Conservation (phyloP, 495 filamentous ascomycete genomes). For the Evernia prunastri region DNA sequence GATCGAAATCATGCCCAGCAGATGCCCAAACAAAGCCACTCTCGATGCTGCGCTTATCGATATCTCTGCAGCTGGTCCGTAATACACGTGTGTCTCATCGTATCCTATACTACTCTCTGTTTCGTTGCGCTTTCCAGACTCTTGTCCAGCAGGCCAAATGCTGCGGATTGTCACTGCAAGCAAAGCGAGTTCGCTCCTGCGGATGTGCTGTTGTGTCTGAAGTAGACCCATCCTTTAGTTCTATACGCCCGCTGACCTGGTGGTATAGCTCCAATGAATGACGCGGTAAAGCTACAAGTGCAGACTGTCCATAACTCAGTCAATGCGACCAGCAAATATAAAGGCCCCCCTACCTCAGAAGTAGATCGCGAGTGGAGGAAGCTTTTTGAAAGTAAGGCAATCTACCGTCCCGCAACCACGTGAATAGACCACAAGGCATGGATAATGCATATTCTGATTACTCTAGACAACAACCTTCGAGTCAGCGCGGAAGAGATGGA, state of each 20-base stretch:
- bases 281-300: not conserved
- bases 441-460: too few relatives aligned
- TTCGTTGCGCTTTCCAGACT: too few relatives aligned
- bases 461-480: not conserved
- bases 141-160: too few relatives aligned
- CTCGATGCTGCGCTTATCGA: too few relatives aligned
- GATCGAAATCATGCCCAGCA: too few relatives aligned
- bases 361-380: constrained; percentile 2
- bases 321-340: not conserved
- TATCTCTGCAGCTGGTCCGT: too few relatives aligned
- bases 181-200: not conserved
- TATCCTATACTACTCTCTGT: too few relatives aligned
- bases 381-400: not conserved
- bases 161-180: not conserved
- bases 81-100: too few relatives aligned
- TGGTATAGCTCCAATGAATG: not conserved
- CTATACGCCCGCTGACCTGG: not conserved
- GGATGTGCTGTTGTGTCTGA: not conserved
- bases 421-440: too few relatives aligned
- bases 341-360: not conserved
- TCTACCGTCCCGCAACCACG: too few relatives aligned
- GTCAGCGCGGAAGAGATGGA: not conserved
- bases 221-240: not conserved
- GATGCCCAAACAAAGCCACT: too few relatives aligned
- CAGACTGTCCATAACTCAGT: not conserved